Evolutionary conservation across 768 basidiomycete species (phyloP).

Genomic region (Royoungia palumana): DNA sequence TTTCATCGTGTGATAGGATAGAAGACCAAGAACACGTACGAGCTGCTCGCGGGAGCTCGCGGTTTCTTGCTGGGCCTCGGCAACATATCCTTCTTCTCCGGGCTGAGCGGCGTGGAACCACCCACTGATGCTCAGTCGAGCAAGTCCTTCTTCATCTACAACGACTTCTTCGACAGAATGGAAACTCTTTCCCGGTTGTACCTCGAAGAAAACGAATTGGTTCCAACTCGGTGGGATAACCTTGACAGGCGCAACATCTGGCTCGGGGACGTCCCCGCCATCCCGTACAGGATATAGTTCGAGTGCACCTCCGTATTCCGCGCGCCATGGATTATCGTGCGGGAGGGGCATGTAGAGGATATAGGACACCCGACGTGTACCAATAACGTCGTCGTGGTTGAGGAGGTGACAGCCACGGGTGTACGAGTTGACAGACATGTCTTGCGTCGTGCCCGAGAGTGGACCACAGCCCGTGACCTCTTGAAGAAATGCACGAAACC

Average conservation of each 20-base stretch:
- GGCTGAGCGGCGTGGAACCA: conserved; percentile 96
- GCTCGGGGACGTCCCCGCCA: conserved; percentile 63
- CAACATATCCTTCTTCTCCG: conserved; percentile 83
- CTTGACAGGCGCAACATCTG: conserved; percentile 60
- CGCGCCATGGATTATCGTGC: conserved; percentile 71
- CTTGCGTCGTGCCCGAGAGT: conserved; percentile 86
- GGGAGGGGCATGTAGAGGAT: conserved; percentile 94
- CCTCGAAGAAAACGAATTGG: conserved; percentile 83
- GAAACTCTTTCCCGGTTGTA: conserved; percentile 94
- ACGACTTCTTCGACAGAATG: conserved; percentile 97
- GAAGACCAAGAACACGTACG: conserved; percentile 47
- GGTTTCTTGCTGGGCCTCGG: conserved; percentile 60
- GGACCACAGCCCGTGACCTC: conserved; percentile 90
- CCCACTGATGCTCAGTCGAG: conserved; percentile 86
- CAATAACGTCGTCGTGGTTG: conserved; percentile 98
- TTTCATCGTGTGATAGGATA: background rate
- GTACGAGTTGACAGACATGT: conserved; percentile 94
- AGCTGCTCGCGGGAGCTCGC: conserved; percentile 93
- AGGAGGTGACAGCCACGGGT: conserved; percentile 89
- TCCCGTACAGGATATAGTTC: conserved; percentile 80
- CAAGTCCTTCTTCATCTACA: conserved; percentile 65
- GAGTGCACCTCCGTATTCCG: conserved; percentile 89
- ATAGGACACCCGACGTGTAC: conserved; percentile 89
- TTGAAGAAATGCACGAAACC: conserved; percentile 80
- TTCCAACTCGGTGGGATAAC: conserved; percentile 81